Percentiles rank a stretch among this genome's conserved stretches.
Evolutionary conservation across 768 basidiomycete species (phyloP).

Genomic region (Boletus tylopilopsis): DNA sequence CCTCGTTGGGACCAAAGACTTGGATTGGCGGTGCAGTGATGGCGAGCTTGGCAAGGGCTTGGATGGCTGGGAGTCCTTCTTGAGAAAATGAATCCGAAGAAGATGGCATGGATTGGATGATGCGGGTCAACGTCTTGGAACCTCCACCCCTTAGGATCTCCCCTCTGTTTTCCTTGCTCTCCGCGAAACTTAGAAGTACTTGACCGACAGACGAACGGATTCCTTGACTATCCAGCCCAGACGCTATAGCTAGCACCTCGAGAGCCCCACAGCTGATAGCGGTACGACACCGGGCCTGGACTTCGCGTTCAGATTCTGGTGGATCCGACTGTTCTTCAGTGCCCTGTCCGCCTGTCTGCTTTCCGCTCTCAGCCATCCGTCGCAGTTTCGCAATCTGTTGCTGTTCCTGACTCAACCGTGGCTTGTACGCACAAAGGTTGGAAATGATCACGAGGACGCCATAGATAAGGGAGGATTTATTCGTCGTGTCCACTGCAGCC

Average conservation of each 20-base stretch:
- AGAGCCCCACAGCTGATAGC: slow-evolving; percentile 62
- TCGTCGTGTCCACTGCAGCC: slow-evolving; percentile 24
- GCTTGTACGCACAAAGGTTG: slow-evolving; percentile 71
- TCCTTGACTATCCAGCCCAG: slow-evolving; percentile 58
- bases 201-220: slow-evolving; percentile 57
- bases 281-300: slow-evolving; percentile 55
- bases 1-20: slow-evolving; percentile 84
- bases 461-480: slow-evolving; percentile 59
- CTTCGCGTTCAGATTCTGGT: slow-evolving; percentile 65
- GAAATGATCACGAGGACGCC: slow-evolving; percentile 73
- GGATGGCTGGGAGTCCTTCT: slow-evolving; percentile 55
- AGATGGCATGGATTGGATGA: slow-evolving; percentile 51
- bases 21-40: slow-evolving; percentile 90
- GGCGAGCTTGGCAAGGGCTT: slow-evolving; percentile 88
- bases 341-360: slow-evolving; percentile 31
- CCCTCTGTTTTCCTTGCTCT: slow-evolving; percentile 75
- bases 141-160: slow-evolving; percentile 77
- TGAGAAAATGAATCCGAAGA: slow-evolving; percentile 22
- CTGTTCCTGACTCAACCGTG: slow-evolving; percentile 75
- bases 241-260: slow-evolving; percentile 56
- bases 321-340: slow-evolving; percentile 28
- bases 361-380: slow-evolving; percentile 58
- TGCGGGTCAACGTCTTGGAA: slow-evolving; percentile 55
- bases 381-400: slow-evolving; percentile 76
- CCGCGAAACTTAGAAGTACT: slow-evolving; percentile 65